These are phyloP conservation scores for Tricholoma terreum DNA, from an alignment of 768 basidiomycete species.

Conservation along the genomic window DNA sequence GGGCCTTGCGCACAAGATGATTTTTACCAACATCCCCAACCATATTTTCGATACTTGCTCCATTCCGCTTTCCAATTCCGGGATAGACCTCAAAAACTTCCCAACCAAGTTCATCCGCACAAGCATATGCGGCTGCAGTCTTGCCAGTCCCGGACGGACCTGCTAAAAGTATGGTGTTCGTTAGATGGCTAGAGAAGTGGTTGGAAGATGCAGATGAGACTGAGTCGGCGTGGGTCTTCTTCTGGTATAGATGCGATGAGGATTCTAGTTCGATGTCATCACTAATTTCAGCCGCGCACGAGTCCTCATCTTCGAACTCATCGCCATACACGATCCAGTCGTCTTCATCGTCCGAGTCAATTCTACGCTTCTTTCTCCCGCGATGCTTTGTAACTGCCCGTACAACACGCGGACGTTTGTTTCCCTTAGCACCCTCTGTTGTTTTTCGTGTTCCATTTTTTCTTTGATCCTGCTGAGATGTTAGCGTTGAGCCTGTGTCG, in stretches of 20 bases:
- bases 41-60: conserved; percentile 69
- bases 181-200: conserved; percentile 44
- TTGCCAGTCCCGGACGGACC: conserved; percentile 89
- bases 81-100: conserved; percentile 97
- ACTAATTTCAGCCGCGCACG: conserved; percentile 23
- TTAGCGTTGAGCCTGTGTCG: conserved; percentile 17
- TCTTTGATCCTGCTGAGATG: conserved; percentile 8
- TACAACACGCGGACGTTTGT: conserved; percentile 58
- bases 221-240: conserved; percentile 13
- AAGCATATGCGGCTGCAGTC: conserved; percentile 90
- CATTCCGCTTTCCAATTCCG: conserved; percentile 87
- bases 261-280: conserved; percentile 41
- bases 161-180: conserved; percentile 81
- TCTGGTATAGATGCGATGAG: conserved; percentile 9
- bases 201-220: conserved; percentile 6
- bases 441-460: conserved; percentile 23
- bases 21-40: conserved; percentile 95
- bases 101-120: conserved; percentile 91
- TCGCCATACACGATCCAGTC: conserved; percentile 55
- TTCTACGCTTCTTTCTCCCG: conserved; percentile 51
- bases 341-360: conserved; percentile 55
- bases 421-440: conserved; percentile 31
- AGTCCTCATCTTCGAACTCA: conserved; percentile 22
- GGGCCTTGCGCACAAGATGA: conserved; percentile 62
- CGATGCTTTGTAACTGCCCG: conserved; percentile 48